A percentile compares a stretch with the other conserved stretches of the same genome.
Evolutionary conservation across 345 rosid genomes (phyloP).

Genomic region (Sisymbrium irio): DNA sequence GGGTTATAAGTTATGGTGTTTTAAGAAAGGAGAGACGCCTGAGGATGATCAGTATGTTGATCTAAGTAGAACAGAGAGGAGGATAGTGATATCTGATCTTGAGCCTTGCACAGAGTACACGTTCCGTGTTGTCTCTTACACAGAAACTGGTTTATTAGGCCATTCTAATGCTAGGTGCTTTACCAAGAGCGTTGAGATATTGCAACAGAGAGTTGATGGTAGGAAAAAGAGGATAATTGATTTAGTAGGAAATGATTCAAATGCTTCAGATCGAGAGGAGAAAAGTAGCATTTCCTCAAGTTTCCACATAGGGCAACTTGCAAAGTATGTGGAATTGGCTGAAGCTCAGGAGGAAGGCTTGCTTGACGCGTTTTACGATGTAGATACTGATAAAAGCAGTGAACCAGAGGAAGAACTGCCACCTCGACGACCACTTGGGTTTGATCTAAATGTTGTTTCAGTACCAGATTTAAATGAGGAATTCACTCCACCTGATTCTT

Average conservation of each 20-base stretch:
- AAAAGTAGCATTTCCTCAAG: conserved; percentile 37
- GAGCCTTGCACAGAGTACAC: conserved; percentile 83
- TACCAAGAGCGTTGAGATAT: conserved; percentile 44
- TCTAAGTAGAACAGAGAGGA: conserved; percentile 65
- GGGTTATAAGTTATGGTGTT: conserved; percentile 94
- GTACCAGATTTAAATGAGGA: conserved; percentile 95
- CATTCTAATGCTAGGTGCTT: conserved; percentile 35
- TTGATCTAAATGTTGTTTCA: conserved; percentile 77
- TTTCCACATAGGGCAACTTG: conserved; percentile 75
- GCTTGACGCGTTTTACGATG: conserved; percentile 63
- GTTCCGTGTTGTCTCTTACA: conserved; percentile 34
- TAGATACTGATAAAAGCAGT: conserved; percentile 54
- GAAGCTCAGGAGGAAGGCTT: conserved; percentile 75
- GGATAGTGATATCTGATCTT: conserved; percentile 75
- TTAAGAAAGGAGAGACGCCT: conserved; percentile 62
- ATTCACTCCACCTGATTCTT: conserved; percentile 71
- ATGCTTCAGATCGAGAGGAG: conserved; percentile 40
- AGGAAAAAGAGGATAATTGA: conserved; percentile 36
- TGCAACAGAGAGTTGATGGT: conserved; percentile 37
- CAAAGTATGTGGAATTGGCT: conserved; percentile 60
- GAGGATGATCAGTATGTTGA: conserved; percentile 53
- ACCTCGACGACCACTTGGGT: conserved; percentile 46
- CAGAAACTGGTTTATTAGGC: conserved; percentile 36
- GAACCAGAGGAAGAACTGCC: conserved; percentile 48
- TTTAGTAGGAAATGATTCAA: conserved; percentile 37